phyloP scores from a whole-genome alignment of 2,329 filamentous ascomycete genomes.

The Fusarium sp. region DNA sequence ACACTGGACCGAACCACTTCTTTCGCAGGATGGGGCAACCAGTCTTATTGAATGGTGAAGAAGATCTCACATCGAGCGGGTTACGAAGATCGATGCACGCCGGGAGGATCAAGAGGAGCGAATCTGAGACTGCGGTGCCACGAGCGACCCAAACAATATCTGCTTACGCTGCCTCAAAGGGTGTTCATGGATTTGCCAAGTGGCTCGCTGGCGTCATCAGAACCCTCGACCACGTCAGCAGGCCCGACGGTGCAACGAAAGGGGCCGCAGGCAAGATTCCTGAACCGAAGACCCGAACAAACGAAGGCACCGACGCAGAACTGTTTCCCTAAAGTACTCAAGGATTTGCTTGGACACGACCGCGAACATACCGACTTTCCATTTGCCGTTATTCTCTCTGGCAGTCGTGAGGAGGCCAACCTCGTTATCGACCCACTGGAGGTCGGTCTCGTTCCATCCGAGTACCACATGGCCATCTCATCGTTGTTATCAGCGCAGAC shows the following conservation, averaged over 20 bases:
- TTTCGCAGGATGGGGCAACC: neutral
- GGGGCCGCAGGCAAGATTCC: slow-evolving; percentile 70
- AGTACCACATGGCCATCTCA: too few relatives aligned
- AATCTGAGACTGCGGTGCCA: too few relatives aligned
- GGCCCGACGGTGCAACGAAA: slow-evolving; percentile 70
- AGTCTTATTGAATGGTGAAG: neutral
- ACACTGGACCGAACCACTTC: neutral
- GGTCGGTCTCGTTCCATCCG: too few relatives aligned
- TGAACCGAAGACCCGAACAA: slow-evolving; percentile 65
- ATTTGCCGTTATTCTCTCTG: neutral
- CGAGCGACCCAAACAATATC: neutral
- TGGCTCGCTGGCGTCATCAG: slow-evolving; percentile 92
- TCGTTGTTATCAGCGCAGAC: too few relatives aligned
- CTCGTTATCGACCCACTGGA: rapidly evolving
- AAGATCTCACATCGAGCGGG: neutral
- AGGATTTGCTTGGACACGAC: slow-evolving; percentile 93
- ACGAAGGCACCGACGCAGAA: slow-evolving; percentile 59
- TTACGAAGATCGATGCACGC: neutral
- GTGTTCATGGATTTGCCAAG: neutral
- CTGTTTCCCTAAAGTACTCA: slow-evolving; percentile 77
- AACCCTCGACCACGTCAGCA: slow-evolving; percentile 76
- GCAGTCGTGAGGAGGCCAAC: neutral
- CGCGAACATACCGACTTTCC: slow-evolving; percentile 71
- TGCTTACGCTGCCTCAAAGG: neutral
- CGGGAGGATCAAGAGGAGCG: too few relatives aligned